Percentiles rank a stretch among this genome's conserved stretches.
Conservation (phyloP, 2,329 filamentous ascomycete genomes). For the Fonsecaea nubica region DNA sequence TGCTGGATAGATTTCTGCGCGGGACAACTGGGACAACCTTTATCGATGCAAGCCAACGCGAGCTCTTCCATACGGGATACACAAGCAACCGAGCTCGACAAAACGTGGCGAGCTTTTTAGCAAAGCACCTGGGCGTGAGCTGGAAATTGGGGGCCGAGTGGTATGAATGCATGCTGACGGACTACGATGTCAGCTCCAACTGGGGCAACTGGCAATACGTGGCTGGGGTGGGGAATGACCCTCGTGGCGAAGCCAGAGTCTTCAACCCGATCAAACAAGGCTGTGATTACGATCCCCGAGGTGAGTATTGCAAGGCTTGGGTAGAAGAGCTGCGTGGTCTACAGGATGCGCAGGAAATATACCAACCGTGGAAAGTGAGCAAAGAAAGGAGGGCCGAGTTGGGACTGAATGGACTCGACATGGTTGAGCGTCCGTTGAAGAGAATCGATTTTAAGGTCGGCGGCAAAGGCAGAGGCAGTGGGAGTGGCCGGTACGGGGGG, state of each 20-base stretch:
- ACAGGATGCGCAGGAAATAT: conserved; percentile 58
- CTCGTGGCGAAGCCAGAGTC: conserved; percentile 71
- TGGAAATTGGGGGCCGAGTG: conserved; percentile 83
- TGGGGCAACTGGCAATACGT: conserved; percentile 88
- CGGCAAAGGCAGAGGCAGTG: conserved; percentile 47
- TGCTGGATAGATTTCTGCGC: conserved; percentile 65
- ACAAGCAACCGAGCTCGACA: conserved; percentile 78
- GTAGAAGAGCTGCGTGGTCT: conserved; percentile 69
- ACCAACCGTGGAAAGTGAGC: conserved; percentile 72
- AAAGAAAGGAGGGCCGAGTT: conserved; percentile 63
- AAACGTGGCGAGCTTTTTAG: conserved; percentile 76
- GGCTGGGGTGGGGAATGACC: conserved; percentile 79
- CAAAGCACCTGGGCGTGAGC: conserved; percentile 76
- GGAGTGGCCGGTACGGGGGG: conserved; percentile 37
- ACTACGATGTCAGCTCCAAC: conserved; percentile 78
- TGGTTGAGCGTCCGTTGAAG: conserved; percentile 71
- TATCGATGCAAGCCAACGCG: conserved; percentile 78
- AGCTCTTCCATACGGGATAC: conserved; percentile 77
- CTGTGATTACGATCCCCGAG: conserved; percentile 75
- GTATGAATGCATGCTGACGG: conserved; percentile 76
- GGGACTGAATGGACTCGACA: conserved; percentile 64
- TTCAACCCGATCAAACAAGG: conserved; percentile 86
- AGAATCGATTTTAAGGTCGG: conserved; percentile 69
- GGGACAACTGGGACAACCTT: conserved; percentile 77
- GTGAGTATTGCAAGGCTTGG: conserved; percentile 75